phyloP scores from a whole-genome alignment of 768 basidiomycete genomes.

The Suillus tomentosus region DNA sequence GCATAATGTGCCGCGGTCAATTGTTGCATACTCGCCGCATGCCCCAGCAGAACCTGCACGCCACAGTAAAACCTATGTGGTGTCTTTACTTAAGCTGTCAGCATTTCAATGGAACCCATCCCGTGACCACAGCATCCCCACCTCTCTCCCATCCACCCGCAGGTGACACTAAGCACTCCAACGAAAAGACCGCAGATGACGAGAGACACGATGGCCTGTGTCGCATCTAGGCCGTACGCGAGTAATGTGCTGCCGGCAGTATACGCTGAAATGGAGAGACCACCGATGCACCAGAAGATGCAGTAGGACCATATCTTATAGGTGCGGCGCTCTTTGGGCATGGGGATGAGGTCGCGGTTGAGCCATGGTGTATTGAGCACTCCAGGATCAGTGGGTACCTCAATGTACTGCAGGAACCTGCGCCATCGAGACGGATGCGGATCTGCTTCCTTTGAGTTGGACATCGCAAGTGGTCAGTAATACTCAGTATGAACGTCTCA shows the following conservation, averaged over 20 bases:
- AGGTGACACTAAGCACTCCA: slow-evolving; percentile 21
- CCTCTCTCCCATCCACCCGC: slow-evolving; percentile 27
- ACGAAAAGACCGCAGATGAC: slow-evolving; percentile 19
- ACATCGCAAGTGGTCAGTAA: background rate
- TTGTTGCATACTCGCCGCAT: slow-evolving; percentile 12
- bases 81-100: slow-evolving; percentile 12
- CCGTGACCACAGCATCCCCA: slow-evolving; percentile 10
- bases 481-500: background rate
- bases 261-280: slow-evolving; percentile 21
- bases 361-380: slow-evolving; percentile 13
- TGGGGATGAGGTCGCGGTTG: slow-evolving; percentile 29
- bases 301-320: slow-evolving; percentile 30
- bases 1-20: background rate
- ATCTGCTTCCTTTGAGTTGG: background rate
- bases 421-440: background rate
- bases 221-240: slow-evolving; percentile 21
- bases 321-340: slow-evolving; percentile 28
- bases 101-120: slow-evolving; percentile 6
- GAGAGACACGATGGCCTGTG: slow-evolving; percentile 18
- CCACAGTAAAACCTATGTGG: slow-evolving; percentile 23
- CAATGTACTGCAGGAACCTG: slow-evolving; percentile 3
- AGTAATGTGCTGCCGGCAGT: slow-evolving; percentile 21
- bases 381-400: slow-evolving; percentile 1
- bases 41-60: slow-evolving; percentile 23
- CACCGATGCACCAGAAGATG: slow-evolving; percentile 28